These are phyloP conservation scores for Suillus lakei DNA, from an alignment of 768 basidiomycete genomes.

Conservation along the genomic window DNA sequence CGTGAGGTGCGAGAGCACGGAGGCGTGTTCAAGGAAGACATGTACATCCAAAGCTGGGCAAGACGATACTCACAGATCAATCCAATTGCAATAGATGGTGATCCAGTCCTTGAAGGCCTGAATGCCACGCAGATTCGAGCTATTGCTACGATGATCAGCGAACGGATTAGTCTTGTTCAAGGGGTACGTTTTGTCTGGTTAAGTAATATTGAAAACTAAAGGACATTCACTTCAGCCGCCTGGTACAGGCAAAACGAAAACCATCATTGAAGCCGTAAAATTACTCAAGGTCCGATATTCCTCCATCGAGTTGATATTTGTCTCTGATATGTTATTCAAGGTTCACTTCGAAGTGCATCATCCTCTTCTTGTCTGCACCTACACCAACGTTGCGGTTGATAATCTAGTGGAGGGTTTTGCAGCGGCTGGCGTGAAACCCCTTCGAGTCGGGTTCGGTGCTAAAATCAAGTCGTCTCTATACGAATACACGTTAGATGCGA, in stretches of 20 bases:
- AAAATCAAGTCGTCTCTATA: slow-evolving; percentile 61
- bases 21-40: slow-evolving; percentile 71
- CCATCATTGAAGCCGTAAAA: slow-evolving; percentile 84
- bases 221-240: slow-evolving; percentile 60
- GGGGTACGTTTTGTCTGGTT: slow-evolving; percentile 57
- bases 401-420: slow-evolving; percentile 82
- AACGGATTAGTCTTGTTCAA: slow-evolving; percentile 81
- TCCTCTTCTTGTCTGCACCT: slow-evolving; percentile 90
- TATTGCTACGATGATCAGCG: slow-evolving; percentile 85
- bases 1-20: slow-evolving; percentile 27
- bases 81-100: slow-evolving; percentile 75
- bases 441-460: slow-evolving; percentile 74
- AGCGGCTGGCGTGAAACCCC: slow-evolving; percentile 63
- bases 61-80: slow-evolving; percentile 60
- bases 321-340: slow-evolving; percentile 39
- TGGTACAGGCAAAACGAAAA: slow-evolving; percentile 92
- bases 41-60: slow-evolving; percentile 84
- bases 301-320: not conserved
- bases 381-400: slow-evolving; percentile 93
- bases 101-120: slow-evolving; percentile 67
- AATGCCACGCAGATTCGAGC: slow-evolving; percentile 83
- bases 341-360: slow-evolving; percentile 80
- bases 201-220: not conserved
- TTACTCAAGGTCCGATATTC: slow-evolving; percentile 65
- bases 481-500: slow-evolving; percentile 64